Base-by-base conservation (phyloP, 805 yeast genomes). In the Kazachstania taianensis region DNA sequence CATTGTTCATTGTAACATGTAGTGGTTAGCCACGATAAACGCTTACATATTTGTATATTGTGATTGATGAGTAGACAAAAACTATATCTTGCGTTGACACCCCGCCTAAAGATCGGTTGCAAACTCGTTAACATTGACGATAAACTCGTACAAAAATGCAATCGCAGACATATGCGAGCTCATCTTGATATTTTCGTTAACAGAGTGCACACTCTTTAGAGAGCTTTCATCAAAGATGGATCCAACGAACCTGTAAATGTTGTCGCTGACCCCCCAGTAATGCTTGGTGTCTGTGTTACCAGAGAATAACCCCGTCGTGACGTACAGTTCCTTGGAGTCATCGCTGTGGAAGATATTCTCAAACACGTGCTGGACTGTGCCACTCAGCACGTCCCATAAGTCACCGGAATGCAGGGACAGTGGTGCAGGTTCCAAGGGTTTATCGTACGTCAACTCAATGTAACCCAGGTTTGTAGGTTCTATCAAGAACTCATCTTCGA, bases 201-300 rank as follows among this genome's bases (percentile, higher is more conserved):
- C 77, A 22, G 81, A 73, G 57, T 81, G 89, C 29, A 67, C 60
- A 30, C 67, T 62, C 22, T 55, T 43, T 24, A 50, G 28, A 2
- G 41, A 38, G 9, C 41, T 41, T 4, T 32, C 33, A 25, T 41
- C 43, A 2, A 45, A 32, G 14, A 52, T 43, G 10, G 52, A 37
- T 9, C 51, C 59, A 40, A 47, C 41, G 35, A 60, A 75, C 45
- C 82, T 66, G 61, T 65, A 75, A 38, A 75, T 73, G 50, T 73
- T 65, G 36, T 57, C 60, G 12, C 78, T 65, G 48, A 76, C 60
- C 35, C 63, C 54, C 77, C 78, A 73, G 53, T 76, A 76, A 44
- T 69, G 61, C 43, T 67, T 65, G 9, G 81, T 74, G 52, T 76
- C 82, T 3, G 82, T 76, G 52, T 76, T 75, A 6, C 73, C 81